Percentiles rank a stretch among this genome's conserved stretches.
Conservation (phyloP, 2,329 filamentous ascomycete species). For the Epichloe elymi region DNA sequence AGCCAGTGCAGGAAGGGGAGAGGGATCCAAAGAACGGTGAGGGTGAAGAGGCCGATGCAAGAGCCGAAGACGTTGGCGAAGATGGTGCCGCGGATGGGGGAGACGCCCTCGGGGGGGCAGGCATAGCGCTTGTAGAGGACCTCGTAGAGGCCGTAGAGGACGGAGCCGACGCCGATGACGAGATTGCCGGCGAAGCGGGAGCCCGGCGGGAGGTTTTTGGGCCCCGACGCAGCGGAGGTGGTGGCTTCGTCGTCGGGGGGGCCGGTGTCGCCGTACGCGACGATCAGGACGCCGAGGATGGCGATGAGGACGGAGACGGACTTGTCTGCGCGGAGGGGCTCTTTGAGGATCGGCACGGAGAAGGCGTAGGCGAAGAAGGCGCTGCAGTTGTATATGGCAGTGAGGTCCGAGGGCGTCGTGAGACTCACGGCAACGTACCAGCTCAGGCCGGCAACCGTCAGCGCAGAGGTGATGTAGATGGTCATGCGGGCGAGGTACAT, state of each 20-base stretch:
- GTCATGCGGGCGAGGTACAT: slow-evolving; percentile 71
- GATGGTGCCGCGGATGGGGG: slow-evolving; percentile 74
- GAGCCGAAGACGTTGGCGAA: slow-evolving; percentile 90
- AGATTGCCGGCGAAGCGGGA: slow-evolving; percentile 74
- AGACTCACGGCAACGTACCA: slow-evolving; percentile 94
- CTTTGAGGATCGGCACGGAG: slow-evolving; percentile 76
- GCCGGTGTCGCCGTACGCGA: slow-evolving; percentile 76
- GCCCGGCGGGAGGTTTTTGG: slow-evolving; percentile 26
- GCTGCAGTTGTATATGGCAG: slow-evolving; percentile 97
- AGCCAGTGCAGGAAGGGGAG: slow-evolving; percentile 69
- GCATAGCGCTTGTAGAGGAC: slow-evolving; percentile 90
- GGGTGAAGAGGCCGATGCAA: slow-evolving; percentile 74
- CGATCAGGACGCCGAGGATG: slow-evolving; percentile 80
- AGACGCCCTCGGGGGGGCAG: slow-evolving; percentile 81
- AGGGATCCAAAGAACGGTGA: slow-evolving; percentile 83
- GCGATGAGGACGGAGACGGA: slow-evolving; percentile 75
- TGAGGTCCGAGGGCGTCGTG: slow-evolving; percentile 86
- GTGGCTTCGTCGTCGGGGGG: slow-evolving; percentile 31
- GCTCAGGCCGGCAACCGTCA: slow-evolving; percentile 81
- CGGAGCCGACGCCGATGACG: slow-evolving; percentile 78
- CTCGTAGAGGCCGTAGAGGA: slow-evolving; percentile 94
- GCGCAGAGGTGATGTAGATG: slow-evolving; percentile 65
- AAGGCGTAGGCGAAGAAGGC: slow-evolving; percentile 98
- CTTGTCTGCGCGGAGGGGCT: slow-evolving; percentile 75
- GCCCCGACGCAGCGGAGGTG: not conserved